A percentile compares a stretch with the other conserved stretches of the same genome.
Evolutionary conservation across 306 rosid genomes (phyloP).

Genomic region (Begonia fuchsioides): DNA sequence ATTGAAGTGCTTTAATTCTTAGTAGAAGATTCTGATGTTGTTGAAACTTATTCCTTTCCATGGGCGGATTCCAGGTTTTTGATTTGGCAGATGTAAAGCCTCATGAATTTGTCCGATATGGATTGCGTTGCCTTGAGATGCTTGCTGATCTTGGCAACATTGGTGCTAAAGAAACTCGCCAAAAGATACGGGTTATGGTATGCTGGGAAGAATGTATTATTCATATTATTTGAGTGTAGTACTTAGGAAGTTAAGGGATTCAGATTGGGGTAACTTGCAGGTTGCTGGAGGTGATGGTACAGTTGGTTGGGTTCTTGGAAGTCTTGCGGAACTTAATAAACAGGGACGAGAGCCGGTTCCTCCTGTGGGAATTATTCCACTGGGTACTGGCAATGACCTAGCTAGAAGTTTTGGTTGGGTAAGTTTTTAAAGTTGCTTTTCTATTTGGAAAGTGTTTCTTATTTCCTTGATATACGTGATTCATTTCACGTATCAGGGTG

Average conservation of each 20-base stretch:
- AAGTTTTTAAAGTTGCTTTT: conserved; percentile 15
- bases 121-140: conserved; percentile 70
- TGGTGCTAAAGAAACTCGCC: conserved; percentile 74
- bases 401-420: conserved; percentile 95
- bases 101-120: conserved; percentile 68
- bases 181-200: conserved; percentile 82
- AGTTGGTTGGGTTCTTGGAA: conserved; percentile 94
- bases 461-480: conserved; percentile 18
- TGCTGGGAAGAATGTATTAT: conserved; percentile 4
- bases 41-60: too few relatives aligned
- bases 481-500: conserved; percentile 51
- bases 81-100: conserved; percentile 85
- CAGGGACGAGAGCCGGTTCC: conserved; percentile 60
- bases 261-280: conserved; percentile 15
- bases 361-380: conserved; percentile 78
- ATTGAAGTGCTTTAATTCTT: too few relatives aligned
- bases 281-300: conserved; percentile 99
- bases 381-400: conserved; percentile 94
- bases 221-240: too few relatives aligned
- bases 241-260: too few relatives aligned
- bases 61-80: conserved; percentile 47
- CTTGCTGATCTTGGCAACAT: conserved; percentile 53
- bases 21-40: too few relatives aligned
- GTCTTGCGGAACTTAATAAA: conserved; percentile 51
- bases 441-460: conserved; percentile 11